Conservation (phyloP, 2,329 filamentous ascomycete species). For the Chrysoporthe puriensis region DNA sequence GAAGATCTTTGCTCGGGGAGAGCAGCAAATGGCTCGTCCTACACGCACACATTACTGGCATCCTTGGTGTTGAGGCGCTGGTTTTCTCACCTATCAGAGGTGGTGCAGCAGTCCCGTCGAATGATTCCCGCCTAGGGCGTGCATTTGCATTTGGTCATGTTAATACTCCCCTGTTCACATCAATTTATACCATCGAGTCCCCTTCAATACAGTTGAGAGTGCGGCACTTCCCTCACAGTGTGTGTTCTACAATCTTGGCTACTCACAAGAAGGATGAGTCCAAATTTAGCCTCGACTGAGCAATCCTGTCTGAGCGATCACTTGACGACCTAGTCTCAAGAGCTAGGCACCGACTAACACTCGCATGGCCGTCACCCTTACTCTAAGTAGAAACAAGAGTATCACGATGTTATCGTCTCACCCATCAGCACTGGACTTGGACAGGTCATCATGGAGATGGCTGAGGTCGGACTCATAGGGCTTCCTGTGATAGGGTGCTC, state of each 20-base stretch:
- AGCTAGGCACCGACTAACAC: not conserved
- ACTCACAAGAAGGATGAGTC: not conserved
- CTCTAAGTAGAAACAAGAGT: not conserved
- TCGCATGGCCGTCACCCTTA: not conserved
- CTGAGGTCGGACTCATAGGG: too few relatives aligned
- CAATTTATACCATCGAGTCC: not conserved
- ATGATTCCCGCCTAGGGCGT: not conserved
- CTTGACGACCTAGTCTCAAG: not conserved
- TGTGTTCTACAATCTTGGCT: not conserved
- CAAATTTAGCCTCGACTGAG: not conserved
- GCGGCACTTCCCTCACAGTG: too few relatives aligned
- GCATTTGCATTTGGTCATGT: too few relatives aligned
- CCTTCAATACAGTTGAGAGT: not conserved
- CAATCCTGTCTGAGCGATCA: not conserved
- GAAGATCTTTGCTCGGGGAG: not conserved
- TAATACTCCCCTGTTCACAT: not conserved
- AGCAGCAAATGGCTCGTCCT: not conserved
- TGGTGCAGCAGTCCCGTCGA: not conserved
- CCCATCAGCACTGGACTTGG: not conserved
- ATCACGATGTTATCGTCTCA: not conserved
- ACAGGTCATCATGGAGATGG: not conserved
- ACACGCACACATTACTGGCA: not conserved
- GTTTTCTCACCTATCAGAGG: not conserved
- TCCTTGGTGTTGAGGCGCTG: not conserved
- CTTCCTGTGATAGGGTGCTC: too few relatives aligned